Base-by-base conservation (phyloP, 306 rosid species). In the Delonix regia region DNA sequence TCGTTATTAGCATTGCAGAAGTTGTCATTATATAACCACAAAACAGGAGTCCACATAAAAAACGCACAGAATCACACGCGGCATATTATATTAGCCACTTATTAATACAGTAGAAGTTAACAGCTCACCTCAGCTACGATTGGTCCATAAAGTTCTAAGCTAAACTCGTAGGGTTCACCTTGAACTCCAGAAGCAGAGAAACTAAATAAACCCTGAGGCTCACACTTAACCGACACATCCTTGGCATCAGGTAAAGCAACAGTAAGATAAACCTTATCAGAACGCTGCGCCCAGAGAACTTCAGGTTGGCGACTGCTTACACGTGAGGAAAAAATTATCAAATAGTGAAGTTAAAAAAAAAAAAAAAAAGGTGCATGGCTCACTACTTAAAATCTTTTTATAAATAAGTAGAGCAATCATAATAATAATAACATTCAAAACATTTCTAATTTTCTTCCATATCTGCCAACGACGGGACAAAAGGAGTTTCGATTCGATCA, bases 231-330 rank as follows among this genome's bases (percentile, higher is more conserved):
- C 51, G 71, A 75, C 60, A 89, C 84, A 85, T 94, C 90, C 79
- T 90, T 92, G 39, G 98, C 97, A 70, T 94, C 98, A 53, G 97
- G 97, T 1, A 94, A 80, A 57, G 93, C 87, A 76, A 94, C 87
- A 34, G 98, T 92, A 39, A 94, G 87, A 84, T 92, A 92, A 64
- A 94, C 90, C 83, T 82, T 92, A 38, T 88, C 93, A 25, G 97
- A 92, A 42, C 98, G 89, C 87, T 94, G 98, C 5, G 98, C 97
- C 98, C 98, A 94, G 3, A 90, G 89, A 78, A 94, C 97, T 83
- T 90, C 97, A 60, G 98, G 97, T 34, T 94, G 86, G 67, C 97
- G 94, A 84, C 98, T 91, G 85, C 57, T n/a, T 24, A 76, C 78
- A 60, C 11, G 64, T 62, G 18, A 48, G 42, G 0, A 69, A 19